These are phyloP conservation scores for Termitomyces heimii DNA, from an alignment of 768 basidiomycete species.

Conservation along the genomic window DNA sequence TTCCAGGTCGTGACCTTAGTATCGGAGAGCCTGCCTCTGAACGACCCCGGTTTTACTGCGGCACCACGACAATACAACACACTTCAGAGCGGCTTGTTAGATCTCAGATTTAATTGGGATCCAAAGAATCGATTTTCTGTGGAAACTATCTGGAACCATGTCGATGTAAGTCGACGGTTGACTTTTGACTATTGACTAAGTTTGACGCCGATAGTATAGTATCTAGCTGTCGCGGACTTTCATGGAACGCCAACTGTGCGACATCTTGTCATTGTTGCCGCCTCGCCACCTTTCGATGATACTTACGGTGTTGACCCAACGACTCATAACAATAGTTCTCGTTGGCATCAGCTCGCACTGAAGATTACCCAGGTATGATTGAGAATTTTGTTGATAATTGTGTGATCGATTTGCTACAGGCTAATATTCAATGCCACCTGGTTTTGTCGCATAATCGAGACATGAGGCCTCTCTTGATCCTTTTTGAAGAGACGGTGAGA, in stretches of 20 bases:
- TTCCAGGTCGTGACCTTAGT: conserved; percentile 35
- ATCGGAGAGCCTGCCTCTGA: conserved; percentile 38
- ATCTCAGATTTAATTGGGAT: conserved; percentile 36
- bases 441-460: conserved; percentile 41
- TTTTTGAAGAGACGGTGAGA: conserved; percentile 44
- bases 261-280: conserved; percentile 53
- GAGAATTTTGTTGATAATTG: conserved; percentile 2
- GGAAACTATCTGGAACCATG: conserved; percentile 34
- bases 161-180: conserved; percentile 33
- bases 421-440: conserved; percentile 53
- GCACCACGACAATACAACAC: conserved; percentile 35
- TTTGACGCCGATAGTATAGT: conserved; percentile 16
- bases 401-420: conserved; percentile 25
- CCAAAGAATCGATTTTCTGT: conserved; percentile 39
- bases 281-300: conserved; percentile 35
- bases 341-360: conserved; percentile 37
- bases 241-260: conserved; percentile 27
- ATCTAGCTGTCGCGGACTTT: conserved; percentile 27
- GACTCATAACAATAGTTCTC: conserved; percentile 24
- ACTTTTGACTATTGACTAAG: neutral
- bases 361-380: conserved; percentile 38
- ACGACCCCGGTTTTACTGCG: conserved; percentile 22
- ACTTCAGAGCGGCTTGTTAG: conserved; percentile 28
- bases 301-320: conserved; percentile 18
- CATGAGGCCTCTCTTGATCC: conserved; percentile 36